A percentile compares a stretch with the other conserved stretches of the same genome.
phyloP scores from a whole-genome alignment of 306 rosid species.

The Gillenia trifoliata region DNA sequence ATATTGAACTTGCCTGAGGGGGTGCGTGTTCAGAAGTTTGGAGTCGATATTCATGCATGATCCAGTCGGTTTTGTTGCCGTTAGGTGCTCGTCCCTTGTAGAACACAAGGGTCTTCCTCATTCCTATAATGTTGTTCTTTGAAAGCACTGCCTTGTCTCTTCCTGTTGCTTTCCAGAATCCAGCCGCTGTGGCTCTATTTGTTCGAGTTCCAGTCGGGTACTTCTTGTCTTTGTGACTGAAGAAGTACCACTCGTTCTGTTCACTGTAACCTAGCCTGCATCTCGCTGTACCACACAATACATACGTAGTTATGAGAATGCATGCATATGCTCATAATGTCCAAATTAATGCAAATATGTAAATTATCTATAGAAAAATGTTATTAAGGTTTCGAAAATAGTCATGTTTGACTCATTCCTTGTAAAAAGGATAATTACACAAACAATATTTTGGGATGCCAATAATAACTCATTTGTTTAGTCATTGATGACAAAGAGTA shows the following conservation, averaged over 20 bases:
- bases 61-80: slow-evolving; percentile 87
- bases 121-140: slow-evolving; percentile 67
- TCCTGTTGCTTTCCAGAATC: slow-evolving; percentile 97
- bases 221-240: slow-evolving; percentile 89
- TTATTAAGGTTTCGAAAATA: too few relatives aligned
- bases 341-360: too few relatives aligned
- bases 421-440: too few relatives aligned
- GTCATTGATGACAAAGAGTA: not conserved
- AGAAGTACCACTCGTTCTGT: slow-evolving; percentile 87
- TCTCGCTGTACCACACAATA: slow-evolving; percentile 30
- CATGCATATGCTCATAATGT: not conserved
- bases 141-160: slow-evolving; percentile 86
- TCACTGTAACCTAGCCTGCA: slow-evolving; percentile 76
- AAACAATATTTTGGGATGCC: not conserved
- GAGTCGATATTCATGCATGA: slow-evolving; percentile 87
- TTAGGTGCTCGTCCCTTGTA: slow-evolving; percentile 93
- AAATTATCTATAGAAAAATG: too few relatives aligned
- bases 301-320: not conserved
- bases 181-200: slow-evolving; percentile 82
- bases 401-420: too few relatives aligned
- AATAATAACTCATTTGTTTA: not conserved
- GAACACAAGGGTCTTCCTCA: slow-evolving; percentile 92
- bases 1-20: slow-evolving; percentile 49
- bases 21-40: slow-evolving; percentile 76
- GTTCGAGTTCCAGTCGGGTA: slow-evolving; percentile 89